phyloP scores from a whole-genome alignment of 139 green algal genomes.

The Pseudopediastrum boryanum region DNA sequence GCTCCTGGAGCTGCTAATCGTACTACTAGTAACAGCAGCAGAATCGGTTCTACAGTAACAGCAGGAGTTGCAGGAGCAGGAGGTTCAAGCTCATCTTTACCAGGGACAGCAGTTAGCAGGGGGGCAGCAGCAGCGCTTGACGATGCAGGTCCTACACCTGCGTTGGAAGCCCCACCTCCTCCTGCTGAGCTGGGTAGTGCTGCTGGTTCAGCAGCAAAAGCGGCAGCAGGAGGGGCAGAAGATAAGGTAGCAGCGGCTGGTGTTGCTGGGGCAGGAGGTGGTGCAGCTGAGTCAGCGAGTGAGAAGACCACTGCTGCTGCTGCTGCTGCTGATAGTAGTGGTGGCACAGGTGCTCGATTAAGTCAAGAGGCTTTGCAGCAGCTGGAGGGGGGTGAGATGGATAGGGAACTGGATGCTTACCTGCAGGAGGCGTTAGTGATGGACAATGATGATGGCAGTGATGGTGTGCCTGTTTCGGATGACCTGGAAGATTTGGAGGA shows the following conservation, averaged over 20 bases:
- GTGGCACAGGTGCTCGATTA: not conserved
- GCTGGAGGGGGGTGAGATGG: not conserved
- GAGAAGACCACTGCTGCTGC: not conserved
- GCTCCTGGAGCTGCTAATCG: too few relatives aligned
- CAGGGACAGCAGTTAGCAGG: not conserved
- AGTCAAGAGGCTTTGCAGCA: not conserved
- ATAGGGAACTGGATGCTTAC: not conserved
- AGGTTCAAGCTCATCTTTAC: not conserved
- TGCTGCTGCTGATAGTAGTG: not conserved
- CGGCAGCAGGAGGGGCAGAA: not conserved
- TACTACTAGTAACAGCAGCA: too few relatives aligned
- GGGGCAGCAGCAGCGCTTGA: not conserved
- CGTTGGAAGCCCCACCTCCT: not conserved
- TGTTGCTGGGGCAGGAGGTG: not conserved
- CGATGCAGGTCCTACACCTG: not conserved
- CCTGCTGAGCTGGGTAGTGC: not conserved
- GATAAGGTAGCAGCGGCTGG: not conserved
- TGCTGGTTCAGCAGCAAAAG: slow-evolving; percentile 6
- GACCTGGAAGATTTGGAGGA: slow-evolving; percentile 65
- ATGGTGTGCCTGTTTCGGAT: slow-evolving; percentile 20
- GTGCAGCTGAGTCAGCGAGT: not conserved
- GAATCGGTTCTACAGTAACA: too few relatives aligned
- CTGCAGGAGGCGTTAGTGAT: slow-evolving; percentile 35
- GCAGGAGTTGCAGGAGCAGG: slow-evolving; percentile 4
- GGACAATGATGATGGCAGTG: not conserved